phyloP scores from a whole-genome alignment of 768 basidiomycete species.

The Boletales sp. region DNA sequence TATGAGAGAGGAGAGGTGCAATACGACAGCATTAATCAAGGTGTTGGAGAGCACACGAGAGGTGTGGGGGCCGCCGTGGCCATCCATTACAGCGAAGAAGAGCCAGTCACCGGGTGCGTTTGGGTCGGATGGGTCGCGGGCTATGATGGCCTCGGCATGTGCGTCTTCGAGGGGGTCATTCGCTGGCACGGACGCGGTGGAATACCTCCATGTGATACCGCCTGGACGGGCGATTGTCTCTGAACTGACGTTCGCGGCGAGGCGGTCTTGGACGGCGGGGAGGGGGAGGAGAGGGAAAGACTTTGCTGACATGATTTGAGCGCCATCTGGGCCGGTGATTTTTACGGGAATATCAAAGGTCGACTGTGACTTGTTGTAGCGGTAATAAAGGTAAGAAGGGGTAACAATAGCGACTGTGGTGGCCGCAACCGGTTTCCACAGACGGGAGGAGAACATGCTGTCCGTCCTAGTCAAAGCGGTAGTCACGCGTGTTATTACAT shows the following conservation, averaged over 20 bases:
- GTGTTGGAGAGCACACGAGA: constrained; percentile 79
- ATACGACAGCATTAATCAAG: constrained; percentile 78
- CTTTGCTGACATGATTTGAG: constrained; percentile 48
- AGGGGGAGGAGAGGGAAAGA: constrained; percentile 56
- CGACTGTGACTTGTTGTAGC: constrained; percentile 42
- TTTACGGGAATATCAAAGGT: constrained; percentile 60
- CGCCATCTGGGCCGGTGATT: constrained; percentile 55
- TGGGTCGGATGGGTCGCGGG: constrained; percentile 57
- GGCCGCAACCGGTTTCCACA: constrained; percentile 66
- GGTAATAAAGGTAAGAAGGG: constrained; percentile 60
- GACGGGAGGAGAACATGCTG: constrained; percentile 56
- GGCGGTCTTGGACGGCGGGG: constrained; percentile 50
- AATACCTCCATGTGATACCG: constrained; percentile 67
- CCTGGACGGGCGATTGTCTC: constrained; percentile 46
- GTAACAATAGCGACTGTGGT: constrained; percentile 50
- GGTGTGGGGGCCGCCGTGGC: constrained; percentile 83
- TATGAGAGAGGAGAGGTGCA: constrained; percentile 63
- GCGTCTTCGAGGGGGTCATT: constrained; percentile 95
- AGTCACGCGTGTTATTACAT: too few species aligned
- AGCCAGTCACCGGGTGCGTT: constrained; percentile 66
- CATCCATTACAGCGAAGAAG: constrained; percentile 89
- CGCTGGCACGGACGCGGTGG: constrained; percentile 75
- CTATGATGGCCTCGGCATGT: constrained; percentile 63
- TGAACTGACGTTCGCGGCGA: constrained; percentile 50
- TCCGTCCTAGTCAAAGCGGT: not conserved